Conservation (phyloP, 2,329 filamentous ascomycete species). For the Phialemoniopsis sp. region DNA sequence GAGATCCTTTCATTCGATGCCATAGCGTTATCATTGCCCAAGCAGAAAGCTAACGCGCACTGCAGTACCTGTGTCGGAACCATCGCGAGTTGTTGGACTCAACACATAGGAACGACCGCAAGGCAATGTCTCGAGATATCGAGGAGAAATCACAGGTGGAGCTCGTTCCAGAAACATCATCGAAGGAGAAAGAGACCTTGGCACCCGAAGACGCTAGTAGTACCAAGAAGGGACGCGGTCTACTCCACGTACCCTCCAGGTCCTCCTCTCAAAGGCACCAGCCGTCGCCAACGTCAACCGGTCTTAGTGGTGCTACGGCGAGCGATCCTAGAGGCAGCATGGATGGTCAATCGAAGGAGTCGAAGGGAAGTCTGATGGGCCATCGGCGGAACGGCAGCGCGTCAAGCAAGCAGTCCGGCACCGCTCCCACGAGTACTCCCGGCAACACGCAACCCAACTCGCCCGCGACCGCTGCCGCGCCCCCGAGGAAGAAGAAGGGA, state of each 20-base stretch:
- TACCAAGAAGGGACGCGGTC: conserved; percentile 45
- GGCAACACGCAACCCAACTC: conserved; percentile 48
- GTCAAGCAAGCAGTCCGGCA: conserved; percentile 59
- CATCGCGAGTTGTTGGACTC: too few species aligned
- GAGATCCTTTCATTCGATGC: neutral
- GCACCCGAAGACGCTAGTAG: conserved; percentile 34
- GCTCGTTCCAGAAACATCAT: conserved; percentile 3
- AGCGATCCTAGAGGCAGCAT: conserved; percentile 59
- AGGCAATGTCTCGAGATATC: conserved; percentile 22
- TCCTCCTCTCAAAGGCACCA: conserved; percentile 60
- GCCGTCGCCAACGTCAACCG: conserved; percentile 54
- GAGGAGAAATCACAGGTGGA: conserved; percentile 27
- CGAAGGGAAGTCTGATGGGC: conserved; percentile 59
- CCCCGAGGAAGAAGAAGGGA: conserved; percentile 50
- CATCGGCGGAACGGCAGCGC: conserved; percentile 63
- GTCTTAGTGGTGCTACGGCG: conserved; percentile 55
- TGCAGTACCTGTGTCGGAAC: too few species aligned
- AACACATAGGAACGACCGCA: conserved; percentile 1
- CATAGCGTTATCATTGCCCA: too few species aligned
- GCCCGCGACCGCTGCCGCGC: conserved; percentile 38
- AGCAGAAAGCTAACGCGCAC: too few species aligned
- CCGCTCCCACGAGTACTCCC: conserved; percentile 44
- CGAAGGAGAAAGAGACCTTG: conserved; percentile 37
- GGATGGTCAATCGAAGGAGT: conserved; percentile 61
- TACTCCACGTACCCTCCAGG: conserved; percentile 57